A percentile compares a stretch with the other conserved stretches of the same genome.
These are phyloP conservation scores for Aspergillus sparsus DNA, from an alignment of 495 filamentous ascomycete genomes.

Conservation along the genomic window DNA sequence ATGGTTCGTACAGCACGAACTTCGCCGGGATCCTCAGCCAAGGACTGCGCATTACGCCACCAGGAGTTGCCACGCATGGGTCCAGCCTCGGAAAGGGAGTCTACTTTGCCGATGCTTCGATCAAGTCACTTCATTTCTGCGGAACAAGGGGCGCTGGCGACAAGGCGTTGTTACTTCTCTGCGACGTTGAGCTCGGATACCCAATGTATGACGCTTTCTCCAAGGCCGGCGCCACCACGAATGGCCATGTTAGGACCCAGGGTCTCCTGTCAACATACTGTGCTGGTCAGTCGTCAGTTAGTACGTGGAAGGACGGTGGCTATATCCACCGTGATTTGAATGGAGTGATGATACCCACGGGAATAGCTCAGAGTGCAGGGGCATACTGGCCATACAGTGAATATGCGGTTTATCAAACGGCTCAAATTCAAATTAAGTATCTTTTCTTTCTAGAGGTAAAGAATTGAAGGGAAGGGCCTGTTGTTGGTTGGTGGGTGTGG, in stretches of 20 bases:
- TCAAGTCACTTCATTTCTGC: constrained; percentile 77
- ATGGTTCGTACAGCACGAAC: background rate
- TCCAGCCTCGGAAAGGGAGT: background rate
- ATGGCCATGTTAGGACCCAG: background rate
- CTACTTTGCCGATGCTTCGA: constrained; percentile 70
- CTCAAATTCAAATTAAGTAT: background rate
- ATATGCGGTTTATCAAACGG: background rate
- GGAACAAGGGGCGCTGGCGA: constrained; percentile 49
- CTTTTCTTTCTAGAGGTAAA: background rate
- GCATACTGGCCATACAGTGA: background rate
- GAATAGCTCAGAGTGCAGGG: background rate
- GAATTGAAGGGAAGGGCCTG: too few species aligned
- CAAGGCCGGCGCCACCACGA: background rate
- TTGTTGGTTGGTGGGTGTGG: too few species aligned
- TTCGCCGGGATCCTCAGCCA: background rate
- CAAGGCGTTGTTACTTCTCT: constrained; percentile 67
- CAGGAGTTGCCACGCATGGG: background rate
- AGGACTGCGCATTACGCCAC: background rate
- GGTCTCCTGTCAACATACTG: background rate
- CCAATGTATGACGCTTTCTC: background rate
- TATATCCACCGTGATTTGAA: background rate
- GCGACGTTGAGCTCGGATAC: constrained; percentile 66
- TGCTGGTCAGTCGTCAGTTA: background rate
- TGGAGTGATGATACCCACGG: background rate
- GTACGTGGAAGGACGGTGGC: background rate